A percentile compares a stretch with the other conserved stretches of the same genome.
These are phyloP conservation scores for Prunus kanzakura DNA, from an alignment of 306 rosid genomes.

Conservation along the genomic window DNA sequence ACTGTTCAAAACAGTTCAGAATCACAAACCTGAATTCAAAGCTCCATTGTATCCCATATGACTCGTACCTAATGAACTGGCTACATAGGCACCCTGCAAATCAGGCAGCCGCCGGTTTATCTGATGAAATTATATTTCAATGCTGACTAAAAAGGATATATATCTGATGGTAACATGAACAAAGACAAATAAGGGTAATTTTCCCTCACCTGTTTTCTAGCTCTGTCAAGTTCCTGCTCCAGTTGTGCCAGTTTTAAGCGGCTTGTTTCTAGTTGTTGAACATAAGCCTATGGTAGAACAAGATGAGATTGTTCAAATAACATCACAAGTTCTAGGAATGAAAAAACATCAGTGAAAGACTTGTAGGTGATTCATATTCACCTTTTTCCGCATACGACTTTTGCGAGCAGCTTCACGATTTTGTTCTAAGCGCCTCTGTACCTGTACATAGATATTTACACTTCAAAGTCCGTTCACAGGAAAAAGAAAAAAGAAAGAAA, in stretches of 20 bases:
- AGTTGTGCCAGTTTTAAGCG: constrained; percentile 70
- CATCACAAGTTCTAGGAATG: neutral
- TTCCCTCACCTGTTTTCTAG: constrained; percentile 63
- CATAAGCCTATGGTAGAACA: constrained; percentile 66
- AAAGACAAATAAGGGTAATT: constrained; percentile 8
- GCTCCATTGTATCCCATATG: constrained; percentile 50
- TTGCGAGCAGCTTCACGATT: constrained; percentile 92
- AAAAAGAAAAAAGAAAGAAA: neutral
- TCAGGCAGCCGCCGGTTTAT: constrained; percentile 19
- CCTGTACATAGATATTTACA: constrained; percentile 33
- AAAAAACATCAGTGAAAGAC: neutral
- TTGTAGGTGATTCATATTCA: constrained; percentile 20
- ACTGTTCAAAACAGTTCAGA: neutral
- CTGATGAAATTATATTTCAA: constrained; percentile 3
- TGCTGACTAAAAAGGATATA: neutral
- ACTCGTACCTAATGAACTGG: constrained; percentile 40
- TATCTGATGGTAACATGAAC: neutral
- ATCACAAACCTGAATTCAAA: constrained; percentile 60
- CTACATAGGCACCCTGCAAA: constrained; percentile 48
- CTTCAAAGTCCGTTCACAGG: neutral
- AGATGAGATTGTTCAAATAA: constrained; percentile 15
- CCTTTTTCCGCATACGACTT: constrained; percentile 79
- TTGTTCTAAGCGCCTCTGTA: constrained; percentile 69
- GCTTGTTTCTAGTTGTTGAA: constrained; percentile 83
- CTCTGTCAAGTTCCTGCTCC: constrained; percentile 70